Evolutionary conservation across 2,329 filamentous ascomycete species (phyloP).

Genomic region (Monascus ruber): DNA sequence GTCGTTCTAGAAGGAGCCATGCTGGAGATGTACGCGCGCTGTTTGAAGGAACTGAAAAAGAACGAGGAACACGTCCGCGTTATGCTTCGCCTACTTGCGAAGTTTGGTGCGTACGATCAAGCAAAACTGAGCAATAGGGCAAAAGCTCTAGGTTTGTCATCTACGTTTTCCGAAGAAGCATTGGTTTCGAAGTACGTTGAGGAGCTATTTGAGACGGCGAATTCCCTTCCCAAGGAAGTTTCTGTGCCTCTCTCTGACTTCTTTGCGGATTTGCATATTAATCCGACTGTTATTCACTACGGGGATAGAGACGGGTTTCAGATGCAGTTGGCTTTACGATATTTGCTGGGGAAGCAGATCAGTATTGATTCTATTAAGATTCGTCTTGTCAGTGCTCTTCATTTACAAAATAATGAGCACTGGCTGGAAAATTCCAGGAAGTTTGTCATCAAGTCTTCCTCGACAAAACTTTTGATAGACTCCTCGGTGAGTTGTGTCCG

Average conservation of each 20-base stretch:
- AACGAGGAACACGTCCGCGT: slow-evolving; percentile 70
- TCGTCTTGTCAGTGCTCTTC: slow-evolving; percentile 44
- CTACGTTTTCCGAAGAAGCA: slow-evolving; percentile 17
- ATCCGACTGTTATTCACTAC: slow-evolving; percentile 58
- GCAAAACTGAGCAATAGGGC: slow-evolving; percentile 19
- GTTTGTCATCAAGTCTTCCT: slow-evolving; percentile 44
- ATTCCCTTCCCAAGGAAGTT: slow-evolving; percentile 48
- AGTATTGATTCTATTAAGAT: slow-evolving; percentile 54
- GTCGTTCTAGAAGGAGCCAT: slow-evolving; percentile 67
- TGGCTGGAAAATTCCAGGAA: slow-evolving; percentile 45
- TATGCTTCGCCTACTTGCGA: slow-evolving; percentile 53
- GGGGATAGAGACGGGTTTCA: slow-evolving; percentile 64
- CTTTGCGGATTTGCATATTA: slow-evolving; percentile 58
- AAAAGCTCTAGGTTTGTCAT: slow-evolving; percentile 19
- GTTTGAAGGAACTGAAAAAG: slow-evolving; percentile 63
- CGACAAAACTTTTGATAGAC: slow-evolving; percentile 41
- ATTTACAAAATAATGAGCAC: slow-evolving; percentile 50
- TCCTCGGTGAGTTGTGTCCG: slow-evolving; percentile 27
- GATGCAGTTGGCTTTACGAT: slow-evolving; percentile 55
- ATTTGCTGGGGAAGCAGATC: slow-evolving; percentile 61
- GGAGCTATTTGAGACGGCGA: slow-evolving; percentile 38
- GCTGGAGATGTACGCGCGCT: slow-evolving; percentile 74
- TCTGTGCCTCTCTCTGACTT: slow-evolving; percentile 60
- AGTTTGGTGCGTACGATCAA: slow-evolving; percentile 24
- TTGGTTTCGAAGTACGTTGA: slow-evolving; percentile 25